Conservation (phyloP, 1,284 basidiomycete genomes). For the Stereum hirsutum region DNA sequence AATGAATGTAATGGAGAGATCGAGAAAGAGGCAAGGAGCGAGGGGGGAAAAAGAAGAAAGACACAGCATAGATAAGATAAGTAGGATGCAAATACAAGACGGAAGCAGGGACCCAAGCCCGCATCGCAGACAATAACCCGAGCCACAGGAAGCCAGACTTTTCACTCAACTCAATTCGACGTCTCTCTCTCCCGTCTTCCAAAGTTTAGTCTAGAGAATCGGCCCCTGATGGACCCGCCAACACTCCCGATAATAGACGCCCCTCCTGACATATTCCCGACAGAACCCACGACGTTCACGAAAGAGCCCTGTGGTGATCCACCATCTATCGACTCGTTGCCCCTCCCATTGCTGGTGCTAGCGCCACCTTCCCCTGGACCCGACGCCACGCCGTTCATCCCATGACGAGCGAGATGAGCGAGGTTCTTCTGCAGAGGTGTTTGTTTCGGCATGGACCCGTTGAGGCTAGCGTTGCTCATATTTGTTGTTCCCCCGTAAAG, state of each 20-base stretch:
- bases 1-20: too few species aligned
- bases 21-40: too few species aligned
- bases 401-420: slow-evolving; percentile 69
- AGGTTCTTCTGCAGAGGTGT: slow-evolving; percentile 71
- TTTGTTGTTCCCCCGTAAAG: neutral
- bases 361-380: slow-evolving; percentile 50
- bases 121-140: too few species aligned
- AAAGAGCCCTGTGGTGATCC: slow-evolving; percentile 65
- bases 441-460: slow-evolving; percentile 31
- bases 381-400: slow-evolving; percentile 69
- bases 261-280: slow-evolving; percentile 21
- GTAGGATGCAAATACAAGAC: too few species aligned
- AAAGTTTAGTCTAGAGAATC: slow-evolving; percentile 63
- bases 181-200: too few species aligned
- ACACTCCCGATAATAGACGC: slow-evolving; percentile 27
- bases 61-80: too few species aligned
- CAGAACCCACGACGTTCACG: slow-evolving; percentile 40
- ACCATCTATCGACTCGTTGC: slow-evolving; percentile 47
- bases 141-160: too few species aligned
- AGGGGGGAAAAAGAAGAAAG: too few species aligned
- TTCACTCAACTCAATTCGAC: too few species aligned
- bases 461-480: neutral
- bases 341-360: slow-evolving; percentile 9
- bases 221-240: slow-evolving; percentile 29
- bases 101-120: too few species aligned